These are phyloP conservation scores for Aspergillus sergii DNA, from an alignment of 2,329 filamentous ascomycete species.

Conservation along the genomic window DNA sequence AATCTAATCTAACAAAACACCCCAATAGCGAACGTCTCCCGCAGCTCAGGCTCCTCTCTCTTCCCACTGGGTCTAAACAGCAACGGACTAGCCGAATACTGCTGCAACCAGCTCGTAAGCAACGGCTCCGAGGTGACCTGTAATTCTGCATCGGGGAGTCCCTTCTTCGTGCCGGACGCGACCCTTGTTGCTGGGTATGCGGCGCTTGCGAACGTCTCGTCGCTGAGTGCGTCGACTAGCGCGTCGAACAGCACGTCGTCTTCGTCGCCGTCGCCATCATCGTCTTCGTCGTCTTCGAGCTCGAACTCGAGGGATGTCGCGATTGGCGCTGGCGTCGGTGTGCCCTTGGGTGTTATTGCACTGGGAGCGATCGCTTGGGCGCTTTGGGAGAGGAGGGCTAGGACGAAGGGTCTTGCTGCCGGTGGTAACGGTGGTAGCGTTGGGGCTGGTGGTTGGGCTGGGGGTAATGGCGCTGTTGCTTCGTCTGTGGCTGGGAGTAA, in stretches of 20 bases:
- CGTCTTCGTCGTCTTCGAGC: not conserved
- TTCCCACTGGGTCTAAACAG: not conserved
- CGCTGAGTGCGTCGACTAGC: not conserved
- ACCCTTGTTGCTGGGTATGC: slow-evolving; percentile 1
- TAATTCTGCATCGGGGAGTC: not conserved
- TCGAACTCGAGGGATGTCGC: not conserved
- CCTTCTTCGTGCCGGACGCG: not conserved
- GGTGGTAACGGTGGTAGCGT: not conserved
- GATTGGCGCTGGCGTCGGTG: not conserved
- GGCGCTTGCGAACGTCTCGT: not conserved
- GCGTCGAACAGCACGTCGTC: not conserved
- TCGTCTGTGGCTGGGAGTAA: not conserved
- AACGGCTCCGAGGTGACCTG: not conserved
- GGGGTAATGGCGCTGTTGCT: not conserved
- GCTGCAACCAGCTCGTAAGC: not conserved
- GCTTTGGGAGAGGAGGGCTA: not conserved
- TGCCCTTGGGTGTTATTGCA: not conserved
- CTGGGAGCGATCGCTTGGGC: not conserved
- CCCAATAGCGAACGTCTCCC: not conserved
- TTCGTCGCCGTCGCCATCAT: not conserved
- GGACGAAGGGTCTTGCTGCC: not conserved
- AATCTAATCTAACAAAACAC: not conserved
- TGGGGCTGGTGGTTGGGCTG: not conserved
- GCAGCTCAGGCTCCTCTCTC: not conserved
- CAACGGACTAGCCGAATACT: not conserved